These are phyloP conservation scores for Leonotis leonurus DNA, from an alignment of 257 asterid species.

Conservation along the genomic window DNA sequence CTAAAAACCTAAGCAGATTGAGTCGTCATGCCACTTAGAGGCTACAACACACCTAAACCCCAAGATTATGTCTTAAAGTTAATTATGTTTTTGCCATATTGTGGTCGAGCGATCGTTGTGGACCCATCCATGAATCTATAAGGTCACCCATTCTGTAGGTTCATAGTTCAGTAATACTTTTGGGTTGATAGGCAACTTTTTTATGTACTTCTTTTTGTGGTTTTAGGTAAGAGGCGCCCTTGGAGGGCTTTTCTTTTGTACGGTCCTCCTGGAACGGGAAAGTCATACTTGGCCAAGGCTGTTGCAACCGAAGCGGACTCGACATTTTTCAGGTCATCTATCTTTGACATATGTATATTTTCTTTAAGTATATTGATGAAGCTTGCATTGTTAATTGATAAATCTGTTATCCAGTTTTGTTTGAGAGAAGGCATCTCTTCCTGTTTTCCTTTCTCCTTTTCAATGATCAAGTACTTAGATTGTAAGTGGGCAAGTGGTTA, in stretches of 20 bases:
- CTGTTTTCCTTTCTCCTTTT: conserved; percentile 5
- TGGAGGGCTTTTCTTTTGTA: conserved; percentile 99
- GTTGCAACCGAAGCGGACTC: conserved; percentile 99
- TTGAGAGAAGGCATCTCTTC: background rate
- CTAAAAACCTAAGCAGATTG: background rate
- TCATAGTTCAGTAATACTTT: background rate
- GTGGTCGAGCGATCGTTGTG: background rate
- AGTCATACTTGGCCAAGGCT: conserved; percentile 96
- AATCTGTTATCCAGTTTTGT: background rate
- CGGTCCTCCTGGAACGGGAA: conserved; percentile 99
- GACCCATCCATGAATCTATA: background rate
- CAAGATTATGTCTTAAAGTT: background rate
- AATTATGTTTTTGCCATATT: background rate
- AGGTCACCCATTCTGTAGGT: background rate
- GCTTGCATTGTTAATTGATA: conserved; percentile 3
- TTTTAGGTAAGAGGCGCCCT: conserved; percentile 54
- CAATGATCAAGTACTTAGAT: conserved; percentile 25
- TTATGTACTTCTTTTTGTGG: background rate
- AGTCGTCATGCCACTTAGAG: background rate
- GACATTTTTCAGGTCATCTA: conserved; percentile 79
- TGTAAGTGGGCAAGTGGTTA: conserved; percentile 53
- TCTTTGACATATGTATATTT: background rate
- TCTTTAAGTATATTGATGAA: background rate
- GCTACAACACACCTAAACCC: background rate
- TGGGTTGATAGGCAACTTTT: background rate